Evolutionary conservation across 176 grass and related monocot genomes (phyloP).

Genomic region (Leersia perrieri): DNA sequence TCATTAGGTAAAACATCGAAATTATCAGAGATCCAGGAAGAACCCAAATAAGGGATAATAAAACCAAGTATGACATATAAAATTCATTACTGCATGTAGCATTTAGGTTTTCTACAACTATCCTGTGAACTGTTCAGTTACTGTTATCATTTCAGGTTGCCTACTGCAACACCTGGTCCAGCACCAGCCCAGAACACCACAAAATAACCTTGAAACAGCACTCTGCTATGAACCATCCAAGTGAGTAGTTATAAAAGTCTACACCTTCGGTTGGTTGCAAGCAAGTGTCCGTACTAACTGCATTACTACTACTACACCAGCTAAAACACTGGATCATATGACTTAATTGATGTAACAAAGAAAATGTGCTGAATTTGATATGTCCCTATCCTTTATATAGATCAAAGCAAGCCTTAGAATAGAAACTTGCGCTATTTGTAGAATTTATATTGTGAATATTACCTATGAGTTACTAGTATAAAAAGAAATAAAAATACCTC

Average conservation of each 20-base stretch:
- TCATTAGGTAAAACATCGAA: background rate
- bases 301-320: background rate
- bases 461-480: background rate
- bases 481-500: slow-evolving; percentile 60
- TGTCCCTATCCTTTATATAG: background rate
- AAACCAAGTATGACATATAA: background rate
- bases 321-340: background rate
- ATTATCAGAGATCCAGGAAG: background rate
- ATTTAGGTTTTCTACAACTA: background rate
- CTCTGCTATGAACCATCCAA: background rate
- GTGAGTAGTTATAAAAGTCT: background rate
- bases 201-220: slow-evolving; percentile 5
- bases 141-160: background rate
- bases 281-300: background rate
- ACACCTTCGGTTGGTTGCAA: background rate
- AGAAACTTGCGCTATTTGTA: background rate
- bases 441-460: slow-evolving; percentile 5
- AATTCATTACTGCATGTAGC: background rate
- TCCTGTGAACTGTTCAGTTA: background rate
- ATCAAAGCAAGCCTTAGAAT: background rate
- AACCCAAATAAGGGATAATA: background rate
- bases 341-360: background rate
- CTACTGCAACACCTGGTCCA: background rate
- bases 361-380: background rate
- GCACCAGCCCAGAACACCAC: background rate